phyloP scores from a whole-genome alignment of 371 early-diverging fungal genomes.

The Choanephora cucurbitarum region DNA sequence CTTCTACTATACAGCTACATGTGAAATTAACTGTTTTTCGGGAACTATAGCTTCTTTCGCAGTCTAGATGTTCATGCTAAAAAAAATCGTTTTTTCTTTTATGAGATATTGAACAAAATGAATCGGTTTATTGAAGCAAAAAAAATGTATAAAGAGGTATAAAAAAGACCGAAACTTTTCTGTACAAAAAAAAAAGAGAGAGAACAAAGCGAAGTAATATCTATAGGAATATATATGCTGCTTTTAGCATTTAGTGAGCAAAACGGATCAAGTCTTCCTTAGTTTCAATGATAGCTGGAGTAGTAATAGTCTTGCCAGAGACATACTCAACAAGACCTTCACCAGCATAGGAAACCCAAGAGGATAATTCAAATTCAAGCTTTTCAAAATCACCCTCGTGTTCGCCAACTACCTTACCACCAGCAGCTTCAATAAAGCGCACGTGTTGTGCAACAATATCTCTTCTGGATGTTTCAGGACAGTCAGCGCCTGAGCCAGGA shows the following conservation, averaged over 20 bases:
- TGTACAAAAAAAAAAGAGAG: background rate
- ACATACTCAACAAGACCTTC: slow-evolving; percentile 81
- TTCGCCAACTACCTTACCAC: slow-evolving; percentile 64
- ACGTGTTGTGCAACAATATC: slow-evolving; percentile 86
- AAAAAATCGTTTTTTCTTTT: too few relatives aligned
- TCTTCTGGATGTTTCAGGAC: slow-evolving; percentile 90
- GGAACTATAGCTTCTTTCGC: background rate
- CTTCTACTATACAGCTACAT: background rate
- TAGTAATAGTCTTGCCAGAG: slow-evolving; percentile 58
- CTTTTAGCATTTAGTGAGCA: slow-evolving; percentile 16
- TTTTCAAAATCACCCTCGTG: slow-evolving; percentile 43
- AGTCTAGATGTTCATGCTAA: too few relatives aligned
- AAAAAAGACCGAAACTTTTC: background rate
- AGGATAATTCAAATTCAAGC: slow-evolving; percentile 80
- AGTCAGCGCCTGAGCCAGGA: slow-evolving; percentile 85
- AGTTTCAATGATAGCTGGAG: slow-evolving; percentile 50
- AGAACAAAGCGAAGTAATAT: background rate
- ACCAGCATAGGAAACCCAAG: slow-evolving; percentile 91
- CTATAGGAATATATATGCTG: background rate
- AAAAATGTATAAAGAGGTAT: background rate
- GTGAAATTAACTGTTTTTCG: background rate
- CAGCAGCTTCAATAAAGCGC: slow-evolving; percentile 84
- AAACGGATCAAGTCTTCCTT: slow-evolving; percentile 46
- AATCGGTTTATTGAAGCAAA: background rate
- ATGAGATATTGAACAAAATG: background rate